Evolutionary conservation across 495 filamentous ascomycete species (phyloP).

Genomic region (Darksidea phi): DNA sequence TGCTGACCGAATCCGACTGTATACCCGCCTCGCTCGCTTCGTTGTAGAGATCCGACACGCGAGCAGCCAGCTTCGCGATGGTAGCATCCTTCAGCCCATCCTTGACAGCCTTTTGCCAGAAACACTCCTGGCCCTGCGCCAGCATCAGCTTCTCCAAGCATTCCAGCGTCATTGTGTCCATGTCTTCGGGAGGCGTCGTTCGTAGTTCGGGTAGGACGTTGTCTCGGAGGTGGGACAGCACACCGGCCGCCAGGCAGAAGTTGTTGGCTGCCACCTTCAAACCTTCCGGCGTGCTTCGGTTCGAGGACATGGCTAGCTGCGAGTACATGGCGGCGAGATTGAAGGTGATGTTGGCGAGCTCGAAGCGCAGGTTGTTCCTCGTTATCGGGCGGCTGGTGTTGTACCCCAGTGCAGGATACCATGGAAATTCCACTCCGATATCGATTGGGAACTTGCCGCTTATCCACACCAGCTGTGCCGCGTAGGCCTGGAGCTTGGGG

Average conservation of each 20-base stretch:
- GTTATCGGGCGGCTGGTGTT: conserved; percentile 74
- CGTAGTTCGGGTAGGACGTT: conserved; percentile 82
- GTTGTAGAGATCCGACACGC: conserved; percentile 89
- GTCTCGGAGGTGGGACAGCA: conserved; percentile 74
- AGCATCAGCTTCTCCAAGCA: conserved; percentile 80
- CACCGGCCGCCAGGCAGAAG: conserved; percentile 84
- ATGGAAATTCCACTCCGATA: conserved; percentile 92
- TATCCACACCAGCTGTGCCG: conserved; percentile 91
- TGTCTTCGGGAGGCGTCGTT: conserved; percentile 85
- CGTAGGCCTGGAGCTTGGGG: conserved; percentile 80
- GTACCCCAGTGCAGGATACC: conserved; percentile 92
- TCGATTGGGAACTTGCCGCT: conserved; percentile 95
- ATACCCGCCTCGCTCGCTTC: conserved; percentile 80
- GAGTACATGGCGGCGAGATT: conserved; percentile 93
- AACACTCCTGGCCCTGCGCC: conserved; percentile 93
- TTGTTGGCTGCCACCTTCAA: conserved; percentile 88
- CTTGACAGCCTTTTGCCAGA: conserved; percentile 96
- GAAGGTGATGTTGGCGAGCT: conserved; percentile 89
- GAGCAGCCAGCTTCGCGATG: conserved; percentile 85
- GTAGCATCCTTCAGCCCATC: conserved; percentile 87
- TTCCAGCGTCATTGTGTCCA: conserved; percentile 85
- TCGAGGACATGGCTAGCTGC: conserved; percentile 78
- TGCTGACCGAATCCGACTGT: conserved; percentile 83
- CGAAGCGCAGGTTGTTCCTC: conserved; percentile 91
- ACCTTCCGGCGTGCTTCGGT: conserved; percentile 77